Percentiles rank a stretch among this genome's conserved stretches.
These are phyloP conservation scores for Zymoseptoria ardabiliae DNA, from an alignment of 2,329 filamentous ascomycete genomes.

Conservation along the genomic window DNA sequence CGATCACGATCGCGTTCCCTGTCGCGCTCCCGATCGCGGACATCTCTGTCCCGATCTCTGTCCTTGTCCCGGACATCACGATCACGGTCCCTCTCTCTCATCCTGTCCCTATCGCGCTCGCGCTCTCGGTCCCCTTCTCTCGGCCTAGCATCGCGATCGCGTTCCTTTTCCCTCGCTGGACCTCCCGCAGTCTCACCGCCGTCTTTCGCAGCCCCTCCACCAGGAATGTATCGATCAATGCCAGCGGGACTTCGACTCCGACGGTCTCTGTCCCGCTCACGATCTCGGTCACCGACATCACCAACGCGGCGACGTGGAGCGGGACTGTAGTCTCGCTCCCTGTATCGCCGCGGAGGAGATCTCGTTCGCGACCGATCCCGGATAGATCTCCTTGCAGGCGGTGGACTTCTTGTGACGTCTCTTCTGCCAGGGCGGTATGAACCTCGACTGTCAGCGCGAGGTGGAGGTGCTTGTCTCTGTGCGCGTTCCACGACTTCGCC, in stretches of 20 bases:
- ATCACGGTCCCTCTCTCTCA: constrained; percentile 2
- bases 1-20: constrained; percentile 15
- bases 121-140: constrained; percentile 23
- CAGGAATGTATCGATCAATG: constrained; percentile 36
- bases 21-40: constrained; percentile 13
- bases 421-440: constrained; percentile 9
- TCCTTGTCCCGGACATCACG: constrained; percentile 26
- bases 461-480: background rate
- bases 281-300: constrained; percentile 4
- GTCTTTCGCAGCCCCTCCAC: constrained; percentile 17
- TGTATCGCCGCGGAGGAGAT: constrained; percentile 16
- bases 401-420: constrained; percentile 3
- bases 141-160: background rate
- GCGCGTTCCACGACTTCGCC: constrained; percentile 25
- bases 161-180: constrained; percentile 1
- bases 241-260: constrained; percentile 25
- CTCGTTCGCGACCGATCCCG: constrained; percentile 12
- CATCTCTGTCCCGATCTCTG: constrained; percentile 4
- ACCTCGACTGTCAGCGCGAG: constrained; percentile 15
- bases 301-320: constrained; percentile 9
- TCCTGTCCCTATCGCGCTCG: constrained; percentile 6
- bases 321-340: constrained; percentile 4
- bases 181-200: constrained; percentile 2
- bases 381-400: constrained; percentile 4
- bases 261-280: constrained; percentile 4